phyloP scores from a whole-genome alignment of 2,329 filamentous ascomycete species.

The Fusarium agapanthi region DNA sequence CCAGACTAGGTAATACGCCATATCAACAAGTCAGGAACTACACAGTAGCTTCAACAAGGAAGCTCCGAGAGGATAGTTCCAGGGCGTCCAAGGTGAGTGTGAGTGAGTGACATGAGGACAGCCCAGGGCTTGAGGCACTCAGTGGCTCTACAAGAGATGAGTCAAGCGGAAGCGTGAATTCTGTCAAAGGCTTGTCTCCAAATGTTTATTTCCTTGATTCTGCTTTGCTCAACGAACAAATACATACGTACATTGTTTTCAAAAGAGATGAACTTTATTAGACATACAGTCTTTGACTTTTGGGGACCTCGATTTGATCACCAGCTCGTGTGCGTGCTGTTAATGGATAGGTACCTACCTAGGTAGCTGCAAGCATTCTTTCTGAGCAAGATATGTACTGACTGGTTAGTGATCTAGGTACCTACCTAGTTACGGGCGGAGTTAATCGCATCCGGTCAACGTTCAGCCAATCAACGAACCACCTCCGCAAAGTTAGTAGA shows the following conservation, averaged over 20 bases:
- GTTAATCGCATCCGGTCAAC: constrained; percentile 37
- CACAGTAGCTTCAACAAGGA: background rate
- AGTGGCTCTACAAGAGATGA: background rate
- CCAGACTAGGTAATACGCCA: background rate
- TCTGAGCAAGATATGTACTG: background rate
- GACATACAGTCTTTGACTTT: background rate
- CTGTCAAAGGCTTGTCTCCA: background rate
- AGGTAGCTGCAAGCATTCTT: background rate
- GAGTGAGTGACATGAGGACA: background rate
- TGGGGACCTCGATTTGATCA: background rate
- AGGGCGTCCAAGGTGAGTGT: background rate
- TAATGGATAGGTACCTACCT: background rate
- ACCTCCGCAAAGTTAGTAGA: background rate
- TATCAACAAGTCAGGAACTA: background rate
- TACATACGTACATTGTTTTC: background rate
- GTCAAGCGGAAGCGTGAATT: background rate
- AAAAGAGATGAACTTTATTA: background rate
- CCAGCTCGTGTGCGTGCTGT: background rate
- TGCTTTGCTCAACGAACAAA: background rate
- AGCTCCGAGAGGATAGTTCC: constrained; percentile 3
- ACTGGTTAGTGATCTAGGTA: background rate
- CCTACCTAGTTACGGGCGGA: background rate
- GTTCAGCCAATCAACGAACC: constrained; percentile 25
- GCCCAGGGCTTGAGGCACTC: background rate
- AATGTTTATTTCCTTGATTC: background rate